Percentiles rank a stretch among this genome's conserved stretches.
Conservation (phyloP, 768 basidiomycete species). For the Tulasnella calospora region DNA sequence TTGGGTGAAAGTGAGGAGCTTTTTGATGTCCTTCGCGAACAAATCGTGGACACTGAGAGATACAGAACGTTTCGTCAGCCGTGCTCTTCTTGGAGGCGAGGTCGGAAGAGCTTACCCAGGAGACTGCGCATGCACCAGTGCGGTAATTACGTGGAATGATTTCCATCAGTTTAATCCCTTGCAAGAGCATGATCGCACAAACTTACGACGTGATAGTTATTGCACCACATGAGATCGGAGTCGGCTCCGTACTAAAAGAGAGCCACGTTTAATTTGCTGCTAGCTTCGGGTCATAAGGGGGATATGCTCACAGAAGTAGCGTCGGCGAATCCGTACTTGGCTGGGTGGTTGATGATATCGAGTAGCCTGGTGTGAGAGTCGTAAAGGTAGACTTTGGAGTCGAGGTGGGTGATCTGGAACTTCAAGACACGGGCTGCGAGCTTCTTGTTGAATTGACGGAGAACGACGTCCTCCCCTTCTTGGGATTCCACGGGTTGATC, state of each 20-base stretch:
- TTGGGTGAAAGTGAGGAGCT: neutral
- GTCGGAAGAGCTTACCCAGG: neutral
- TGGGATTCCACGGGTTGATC: constrained; percentile 40
- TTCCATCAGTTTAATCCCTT: neutral
- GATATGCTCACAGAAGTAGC: constrained; percentile 36
- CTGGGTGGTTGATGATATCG: constrained; percentile 48
- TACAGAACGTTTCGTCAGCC: neutral
- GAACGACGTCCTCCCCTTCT: constrained; percentile 45
- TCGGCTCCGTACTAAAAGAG: constrained; percentile 15
- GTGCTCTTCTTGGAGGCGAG: neutral
- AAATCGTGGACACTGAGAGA: neutral
- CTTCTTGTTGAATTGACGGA: constrained; percentile 50
- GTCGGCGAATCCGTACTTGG: constrained; percentile 51
- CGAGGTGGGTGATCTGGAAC: constrained; percentile 45
- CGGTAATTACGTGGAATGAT: neutral
- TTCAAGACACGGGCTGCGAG: constrained; percentile 41
- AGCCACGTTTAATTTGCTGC: constrained; percentile 29
- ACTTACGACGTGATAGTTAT: constrained; percentile 24
- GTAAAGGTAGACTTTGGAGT: constrained; percentile 48
- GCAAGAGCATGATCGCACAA: neutral
- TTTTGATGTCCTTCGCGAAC: constrained; percentile 3
- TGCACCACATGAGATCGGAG: constrained; percentile 23
- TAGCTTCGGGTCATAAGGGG: neutral
- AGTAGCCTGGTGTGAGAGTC: constrained; percentile 50
- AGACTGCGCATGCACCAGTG: neutral